Base-by-base conservation (phyloP, 208 protist species). In the Blastocrithidia nonstop region DNA sequence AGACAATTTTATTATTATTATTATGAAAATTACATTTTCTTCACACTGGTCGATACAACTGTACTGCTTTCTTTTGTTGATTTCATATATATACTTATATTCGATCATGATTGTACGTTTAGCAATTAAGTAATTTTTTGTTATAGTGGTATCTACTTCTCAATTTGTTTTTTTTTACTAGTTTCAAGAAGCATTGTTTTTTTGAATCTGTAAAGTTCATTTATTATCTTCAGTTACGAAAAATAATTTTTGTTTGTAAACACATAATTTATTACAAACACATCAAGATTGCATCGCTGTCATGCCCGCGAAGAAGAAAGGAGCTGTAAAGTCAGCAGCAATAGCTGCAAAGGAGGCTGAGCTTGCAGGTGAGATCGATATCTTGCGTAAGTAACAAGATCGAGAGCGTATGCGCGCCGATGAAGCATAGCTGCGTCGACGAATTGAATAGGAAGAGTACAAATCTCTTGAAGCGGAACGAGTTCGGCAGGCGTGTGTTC, bases 401-500 rank as follows among this genome's bases (percentile, higher is more conserved):
- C 42, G 67, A 36, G 73, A 80, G 31, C 65, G 57, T 1, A 50
- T 79, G 31, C 51, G 49, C 38, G 66, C 69, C 38, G 66, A 75
- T 24, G 83, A 86, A 50, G 31, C 40, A 11, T 54, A 74, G 27
- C 46, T 66, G 4, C 73, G 74, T 7, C 57, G 72, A 31, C 51
- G 55, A 21, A 38, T 85, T 13, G 72, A 79, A 23, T 75, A 88
- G 45, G 79, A 85, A 42, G 70, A 78, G 59, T 26, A 56, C 20
- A 55, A 56, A n/a, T 32, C 59, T 3, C 48, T 81, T 4, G 73
- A 82, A 13, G 46, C 56, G 16, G 48, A 67, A 7, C 65, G 71
- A 21, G 26, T 61, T 19, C 65, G 73, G 4, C 56, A 82, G 48
- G 38, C 65, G 49, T 60, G 71, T 22, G 29, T 78, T 6, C 53